phyloP scores from a whole-genome alignment of 345 rosid genomes.

The Lumnitzera littorea region DNA sequence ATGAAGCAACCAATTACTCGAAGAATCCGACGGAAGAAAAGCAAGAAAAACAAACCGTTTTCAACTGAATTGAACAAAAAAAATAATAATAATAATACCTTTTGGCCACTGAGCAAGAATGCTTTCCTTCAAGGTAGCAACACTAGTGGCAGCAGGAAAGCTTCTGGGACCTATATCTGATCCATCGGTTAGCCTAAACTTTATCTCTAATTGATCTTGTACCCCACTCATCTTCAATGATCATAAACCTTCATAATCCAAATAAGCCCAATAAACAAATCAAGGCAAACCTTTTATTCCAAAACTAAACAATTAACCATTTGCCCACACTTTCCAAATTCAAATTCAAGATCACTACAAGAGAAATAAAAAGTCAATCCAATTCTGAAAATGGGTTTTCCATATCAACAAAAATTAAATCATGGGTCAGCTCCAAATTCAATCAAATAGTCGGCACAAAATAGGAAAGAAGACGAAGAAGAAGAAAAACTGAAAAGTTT shows the following conservation, averaged over 20 bases:
- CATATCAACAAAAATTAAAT: no score
- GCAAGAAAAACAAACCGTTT: not conserved
- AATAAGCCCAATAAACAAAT: slow-evolving; percentile 13
- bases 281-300: not conserved
- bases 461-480: no score
- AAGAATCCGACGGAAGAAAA: not conserved
- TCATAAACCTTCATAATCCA: slow-evolving; percentile 13
- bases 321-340: no score
- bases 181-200: slow-evolving; percentile 86
- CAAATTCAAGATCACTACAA: no score
- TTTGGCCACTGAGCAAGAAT: slow-evolving; percentile 93
- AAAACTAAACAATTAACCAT: no score
- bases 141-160: slow-evolving; percentile 81
- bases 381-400: no score
- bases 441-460: no score
- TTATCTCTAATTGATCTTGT: slow-evolving; percentile 83
- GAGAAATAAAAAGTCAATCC: no score
- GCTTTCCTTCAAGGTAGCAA: slow-evolving; percentile 83
- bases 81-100: slow-evolving; percentile 41
- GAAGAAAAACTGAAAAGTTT: no score
- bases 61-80: slow-evolving; percentile 1
- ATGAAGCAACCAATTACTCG: not conserved
- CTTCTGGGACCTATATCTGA: slow-evolving; percentile 90
- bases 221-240: slow-evolving; percentile 59
- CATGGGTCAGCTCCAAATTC: no score